Base-by-base conservation (phyloP, 2,329 filamentous ascomycete genomes). In the Fusarium aywerte region DNA sequence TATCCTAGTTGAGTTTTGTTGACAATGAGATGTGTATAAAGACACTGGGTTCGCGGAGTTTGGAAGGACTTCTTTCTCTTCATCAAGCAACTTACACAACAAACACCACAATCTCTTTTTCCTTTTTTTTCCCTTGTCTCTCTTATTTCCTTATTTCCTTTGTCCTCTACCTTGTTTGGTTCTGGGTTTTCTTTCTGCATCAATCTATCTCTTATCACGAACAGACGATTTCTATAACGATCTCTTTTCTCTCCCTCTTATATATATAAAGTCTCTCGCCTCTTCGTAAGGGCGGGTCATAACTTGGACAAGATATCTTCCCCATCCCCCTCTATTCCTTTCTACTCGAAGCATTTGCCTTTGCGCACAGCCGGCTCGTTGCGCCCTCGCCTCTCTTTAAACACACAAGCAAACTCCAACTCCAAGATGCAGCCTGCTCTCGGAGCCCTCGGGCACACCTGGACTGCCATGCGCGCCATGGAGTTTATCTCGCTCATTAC, bases 381-480 rank as follows among this genome's bases (percentile, higher is more conserved):
- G 61, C 68, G 80, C 52, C 82, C 82, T 32, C 76, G 74, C 31
- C 81, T 84, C 49, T 80, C 79, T 13, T 75, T 84, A 56, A 73
- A 79, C 55, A 83, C 80, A 36, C 38, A 64, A 64, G 65, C 75
- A 63, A 66, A 49, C 31, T 73, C 45, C 51, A 62, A 55, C 16
- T 21, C 47, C 73, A 81, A 70, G 64, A 85, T 84, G 82, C 76
- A 77, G 60, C 81, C 87, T 77, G 78, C 84, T 79, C 81, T 90
- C 77, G 90, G 92, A 72, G 90, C 90, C 76, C 81, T 96, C 69
- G 92, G 91, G 77, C 88, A 90, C 72, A 91, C 90, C 70, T 97
- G 96, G 81, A 88, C 92, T 59, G 82, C 88, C 69, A 86, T 90
- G 69, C 90, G 94, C 45, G 83, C 85, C 58, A 83, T 94, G 69